phyloP scores from a whole-genome alignment of 2,329 filamentous ascomycete genomes.

The Hypoxylon sp. region DNA sequence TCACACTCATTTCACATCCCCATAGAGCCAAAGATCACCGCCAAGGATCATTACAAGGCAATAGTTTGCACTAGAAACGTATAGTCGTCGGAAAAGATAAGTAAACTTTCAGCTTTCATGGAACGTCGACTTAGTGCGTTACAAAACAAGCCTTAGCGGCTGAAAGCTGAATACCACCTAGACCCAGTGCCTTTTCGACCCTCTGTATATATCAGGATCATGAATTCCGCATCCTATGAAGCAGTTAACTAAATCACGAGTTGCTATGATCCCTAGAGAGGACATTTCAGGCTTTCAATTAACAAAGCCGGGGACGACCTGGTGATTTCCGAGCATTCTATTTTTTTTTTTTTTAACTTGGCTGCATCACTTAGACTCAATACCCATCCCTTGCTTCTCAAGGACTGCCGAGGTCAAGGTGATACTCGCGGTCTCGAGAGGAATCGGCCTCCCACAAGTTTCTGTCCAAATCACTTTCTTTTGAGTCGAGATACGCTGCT shows the following conservation, averaged over 20 bases:
- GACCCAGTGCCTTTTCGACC: conserved; percentile 15
- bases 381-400: conserved; percentile 21
- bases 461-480: conserved; percentile 29
- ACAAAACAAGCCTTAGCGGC: conserved; percentile 32
- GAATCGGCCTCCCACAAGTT: not conserved
- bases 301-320: not conserved
- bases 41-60: conserved; percentile 20
- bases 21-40: conserved; percentile 14
- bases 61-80: conserved; percentile 27
- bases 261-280: not conserved
- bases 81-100: conserved; percentile 22
- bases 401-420: not conserved
- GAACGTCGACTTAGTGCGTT: conserved; percentile 25
- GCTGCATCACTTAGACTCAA: not conserved
- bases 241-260: conserved; percentile 21
- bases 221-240: conserved; percentile 18
- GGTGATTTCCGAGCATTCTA: conserved; percentile 7
- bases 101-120: conserved; percentile 28
- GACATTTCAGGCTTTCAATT: not conserved
- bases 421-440: conserved; percentile 15
- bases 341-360: conserved; percentile 3
- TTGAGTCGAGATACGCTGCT: conserved; percentile 15
- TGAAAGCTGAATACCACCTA: conserved; percentile 38
- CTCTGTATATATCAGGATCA: conserved; percentile 25
- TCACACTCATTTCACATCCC: conserved; percentile 15